Percentiles rank a stretch among this genome's conserved stretches.
phyloP scores from a whole-genome alignment of 805 yeast species.

The Wickerhamiella kurtzmanii region DNA sequence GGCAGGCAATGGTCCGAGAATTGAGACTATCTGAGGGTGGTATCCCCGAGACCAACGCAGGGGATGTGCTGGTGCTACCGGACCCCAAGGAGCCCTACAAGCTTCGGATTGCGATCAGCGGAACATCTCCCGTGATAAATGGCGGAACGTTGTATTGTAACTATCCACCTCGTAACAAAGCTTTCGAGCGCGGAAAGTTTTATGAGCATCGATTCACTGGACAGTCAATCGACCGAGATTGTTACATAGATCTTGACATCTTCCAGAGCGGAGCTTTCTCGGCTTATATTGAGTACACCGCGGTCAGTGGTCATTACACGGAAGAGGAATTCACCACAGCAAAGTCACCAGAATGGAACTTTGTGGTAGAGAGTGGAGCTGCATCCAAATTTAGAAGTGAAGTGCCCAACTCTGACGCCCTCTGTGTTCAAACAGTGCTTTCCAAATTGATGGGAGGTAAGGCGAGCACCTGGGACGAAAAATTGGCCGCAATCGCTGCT shows the following conservation, averaged over 20 bases:
- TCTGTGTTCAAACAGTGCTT: conserved; percentile 71
- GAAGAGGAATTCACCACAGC: conserved; percentile 24
- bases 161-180: conserved; percentile 37
- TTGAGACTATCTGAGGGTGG: conserved; percentile 21
- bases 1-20: conserved; percentile 9
- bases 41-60: conserved; percentile 22
- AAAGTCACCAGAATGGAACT: conserved; percentile 45
- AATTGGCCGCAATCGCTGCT: conserved; percentile 44
- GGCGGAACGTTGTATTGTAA: conserved; percentile 65
- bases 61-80: conserved; percentile 29
- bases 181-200: conserved; percentile 46
- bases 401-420: conserved; percentile 58
- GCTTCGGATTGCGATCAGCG: conserved; percentile 52
- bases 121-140: conserved; percentile 60
- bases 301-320: conserved; percentile 15
- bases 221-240: conserved; percentile 48
- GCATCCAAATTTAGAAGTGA: conserved; percentile 32
- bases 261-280: conserved; percentile 67
- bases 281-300: conserved; percentile 50
- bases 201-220: conserved; percentile 34
- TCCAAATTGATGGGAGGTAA: conserved; percentile 81
- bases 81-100: conserved; percentile 28
- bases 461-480: conserved; percentile 43
- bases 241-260: conserved; percentile 46
- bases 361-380: conserved; percentile 70